Evolutionary conservation across 352 stramenopile species (phyloP).

Genomic region (Phytophthora rubi): DNA sequence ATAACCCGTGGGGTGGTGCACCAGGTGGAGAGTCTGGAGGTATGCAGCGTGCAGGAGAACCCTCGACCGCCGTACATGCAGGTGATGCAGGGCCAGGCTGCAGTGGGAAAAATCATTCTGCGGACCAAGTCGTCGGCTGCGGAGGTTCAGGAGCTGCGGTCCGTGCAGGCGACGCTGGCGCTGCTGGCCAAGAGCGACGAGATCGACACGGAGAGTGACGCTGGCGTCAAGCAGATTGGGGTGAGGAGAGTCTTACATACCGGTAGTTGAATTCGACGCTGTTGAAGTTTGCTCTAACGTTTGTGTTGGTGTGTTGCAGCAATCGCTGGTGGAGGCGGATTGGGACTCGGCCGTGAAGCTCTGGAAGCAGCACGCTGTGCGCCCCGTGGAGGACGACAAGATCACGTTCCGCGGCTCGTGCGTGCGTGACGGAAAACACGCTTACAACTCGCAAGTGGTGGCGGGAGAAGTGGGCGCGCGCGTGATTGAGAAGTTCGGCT

Average conservation of each 20-base stretch:
- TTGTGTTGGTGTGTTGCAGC: constrained; percentile 31
- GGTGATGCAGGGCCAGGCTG: constrained; percentile 76
- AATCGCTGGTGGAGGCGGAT: constrained; percentile 53
- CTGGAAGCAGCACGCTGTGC: constrained; percentile 56
- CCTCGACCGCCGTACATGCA: constrained; percentile 57
- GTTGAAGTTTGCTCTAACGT: constrained; percentile 2
- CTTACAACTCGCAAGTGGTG: constrained; percentile 72
- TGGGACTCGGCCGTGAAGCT: constrained; percentile 64
- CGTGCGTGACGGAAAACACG: constrained; percentile 78
- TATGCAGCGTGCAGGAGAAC: constrained; percentile 75
- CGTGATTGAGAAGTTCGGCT: constrained; percentile 65
- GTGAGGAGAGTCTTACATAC: constrained; percentile 37
- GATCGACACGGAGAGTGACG: constrained; percentile 54
- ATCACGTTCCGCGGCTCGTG: constrained; percentile 80
- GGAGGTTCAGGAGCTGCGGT: constrained; percentile 59
- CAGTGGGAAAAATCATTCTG: constrained; percentile 71
- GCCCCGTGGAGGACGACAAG: constrained; percentile 21
- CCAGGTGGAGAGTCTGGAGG: constrained; percentile 66
- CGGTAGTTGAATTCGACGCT: not conserved
- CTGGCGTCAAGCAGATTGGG: constrained; percentile 65
- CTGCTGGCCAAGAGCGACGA: constrained; percentile 64
- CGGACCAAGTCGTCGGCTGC: constrained; percentile 56
- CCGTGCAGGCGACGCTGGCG: constrained; percentile 65
- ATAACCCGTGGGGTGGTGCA: not conserved
- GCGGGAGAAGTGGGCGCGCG: constrained; percentile 64